Base-by-base conservation (phyloP, 1,284 basidiomycete genomes). In the Singerocomus rubriflavus region DNA sequence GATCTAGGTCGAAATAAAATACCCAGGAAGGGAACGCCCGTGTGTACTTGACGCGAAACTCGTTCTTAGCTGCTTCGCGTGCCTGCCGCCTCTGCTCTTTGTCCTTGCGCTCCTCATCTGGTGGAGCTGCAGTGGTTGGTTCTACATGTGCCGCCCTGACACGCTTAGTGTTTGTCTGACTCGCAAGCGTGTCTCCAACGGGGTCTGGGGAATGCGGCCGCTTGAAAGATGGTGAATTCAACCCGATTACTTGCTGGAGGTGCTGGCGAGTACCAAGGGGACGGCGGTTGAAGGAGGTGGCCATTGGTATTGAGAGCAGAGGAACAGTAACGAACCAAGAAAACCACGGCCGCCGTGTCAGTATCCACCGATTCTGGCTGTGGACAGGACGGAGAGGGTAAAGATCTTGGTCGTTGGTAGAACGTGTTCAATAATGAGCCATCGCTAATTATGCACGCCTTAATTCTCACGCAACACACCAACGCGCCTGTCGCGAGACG, bases 11-110 rank as follows among this genome's bases (percentile, higher is more conserved):
- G 66, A 98, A 88, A 69, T 94, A 89, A 72, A 98, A 96, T 16
- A 77, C 81, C 74, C 88, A 93, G 26, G 70, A 75, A 2, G 92
- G 91, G 70, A 98, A 96, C 14, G 87, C 89, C 51, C 82, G 81
- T 48, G 79, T 80, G 71, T 94, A 98, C 73, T 93, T 97, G 38
- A 80, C 69, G 58, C 81, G 82, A 75, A 93, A 98, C 58, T 91
- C 86, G 16, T 78, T 76, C 54, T 82, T 79, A 58, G 81, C 79
- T 54, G 75, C 72, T 59, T 86, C 82, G 34, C 81, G 76, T 55
- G 82, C 79, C 2, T 71, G 65, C 38, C 72, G 70, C 42, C 59
- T 69, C 33, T 67, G 69, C 30, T 78, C 74, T 54, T 71, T 76
- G 46, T 74, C 72, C 53, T 64, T 72, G 42, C 63, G 63, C n/a